Conservation (phyloP, 257 asterid genomes). For the Jaltomata sinuosa region DNA sequence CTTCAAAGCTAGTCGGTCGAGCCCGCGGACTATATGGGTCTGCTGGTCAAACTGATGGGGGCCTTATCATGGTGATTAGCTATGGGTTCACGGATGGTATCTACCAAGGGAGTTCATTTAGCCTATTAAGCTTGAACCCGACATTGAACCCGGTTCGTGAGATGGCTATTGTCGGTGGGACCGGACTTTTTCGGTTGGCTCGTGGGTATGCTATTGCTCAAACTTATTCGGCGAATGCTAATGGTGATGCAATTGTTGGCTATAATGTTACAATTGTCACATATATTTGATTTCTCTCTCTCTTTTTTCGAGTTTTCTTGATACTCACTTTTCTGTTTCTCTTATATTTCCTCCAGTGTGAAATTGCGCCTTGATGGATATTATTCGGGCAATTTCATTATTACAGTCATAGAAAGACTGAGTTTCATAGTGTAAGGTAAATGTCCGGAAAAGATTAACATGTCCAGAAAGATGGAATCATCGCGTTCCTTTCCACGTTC, state of each 20-base stretch:
- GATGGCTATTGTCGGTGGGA: constrained; percentile 79
- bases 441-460: not conserved
- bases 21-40: constrained; percentile 82
- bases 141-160: constrained; percentile 39
- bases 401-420: not conserved
- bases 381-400: not conserved
- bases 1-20: constrained; percentile 49
- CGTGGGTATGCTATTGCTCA: constrained; percentile 71
- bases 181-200: constrained; percentile 70
- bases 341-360: not conserved
- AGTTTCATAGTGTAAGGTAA: too few species aligned
- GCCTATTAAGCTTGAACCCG: constrained; percentile 52
- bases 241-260: constrained; percentile 32
- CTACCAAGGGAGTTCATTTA: constrained; percentile 65
- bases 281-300: not conserved
- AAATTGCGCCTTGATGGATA: too few species aligned
- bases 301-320: not conserved
- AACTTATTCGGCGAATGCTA: constrained; percentile 26
- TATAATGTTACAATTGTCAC: constrained; percentile 22
- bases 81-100: constrained; percentile 52
- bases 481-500: not conserved
- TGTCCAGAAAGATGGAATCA: not conserved
- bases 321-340: not conserved
- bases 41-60: constrained; percentile 43
- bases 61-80: constrained; percentile 53